Evolutionary conservation across 2,329 filamentous ascomycete species (phyloP), one percentile per base, ranked within the genome.

Genomic region (Aspergillus sp.): DNA sequence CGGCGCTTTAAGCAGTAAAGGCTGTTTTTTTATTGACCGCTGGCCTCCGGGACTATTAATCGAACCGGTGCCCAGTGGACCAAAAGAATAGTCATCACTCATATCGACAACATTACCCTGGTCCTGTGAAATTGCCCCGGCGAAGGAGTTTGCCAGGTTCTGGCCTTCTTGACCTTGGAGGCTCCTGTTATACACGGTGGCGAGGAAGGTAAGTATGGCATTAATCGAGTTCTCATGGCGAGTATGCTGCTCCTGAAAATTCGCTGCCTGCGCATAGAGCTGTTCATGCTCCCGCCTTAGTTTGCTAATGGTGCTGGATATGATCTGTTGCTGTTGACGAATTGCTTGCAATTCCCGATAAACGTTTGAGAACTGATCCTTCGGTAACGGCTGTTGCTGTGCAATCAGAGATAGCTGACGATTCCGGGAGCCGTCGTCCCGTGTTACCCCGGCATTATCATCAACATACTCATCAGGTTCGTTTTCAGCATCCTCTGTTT

Each of bases 191-290:
- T 98, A 99, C 43, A 99, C 93, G 12, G 96, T 98, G 46, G 93
- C 95, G 19, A 99, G 83, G 74, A 99, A 98, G 50, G 93, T 96
- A 43, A 99, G 83, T 61, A 99, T 98, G n/a, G 93, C 93, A 70
- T 97, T 98, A 75, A 99, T 98, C 0, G 93, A 97, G 71, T 93
- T 96, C 72, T 99, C 95, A 69, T 99, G 95, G n/a, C 95, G 88
- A 66, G 93, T 92, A 70, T 98, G 93, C 70, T 96, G 86, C 58
- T 86, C 90, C 74, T 98, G 93, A 71, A 97, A 97, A 57, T 90
- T 87, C 45, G 90, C 84, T 0, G 93, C 93, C 74, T 97, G 92
- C 56, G 90, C 89, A 68, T 93, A 96, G 31, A 97, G 84, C 61
- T 93, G 87, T 60, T 91, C 87, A 70, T 98, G 95, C 68, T 97